Conservation (phyloP, 1,284 basidiomycete genomes). For the Hypsizygus ulmarius region DNA sequence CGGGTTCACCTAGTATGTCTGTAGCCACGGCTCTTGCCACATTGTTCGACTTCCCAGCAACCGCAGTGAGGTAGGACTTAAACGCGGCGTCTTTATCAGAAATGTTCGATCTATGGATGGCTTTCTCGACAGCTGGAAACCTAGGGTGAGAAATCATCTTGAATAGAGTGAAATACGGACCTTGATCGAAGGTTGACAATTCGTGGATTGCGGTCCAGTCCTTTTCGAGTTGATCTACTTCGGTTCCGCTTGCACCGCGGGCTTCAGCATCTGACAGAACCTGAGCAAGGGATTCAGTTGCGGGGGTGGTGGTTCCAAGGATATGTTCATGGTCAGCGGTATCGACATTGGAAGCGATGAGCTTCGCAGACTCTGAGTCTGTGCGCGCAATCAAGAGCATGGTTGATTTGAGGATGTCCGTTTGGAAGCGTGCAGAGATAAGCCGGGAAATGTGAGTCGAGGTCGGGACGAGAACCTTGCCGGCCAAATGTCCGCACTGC, state of each 20-base stretch:
- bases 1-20: constrained; percentile 64
- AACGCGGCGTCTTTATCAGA: constrained; percentile 57
- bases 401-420: constrained; percentile 83
- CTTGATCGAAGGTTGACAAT: constrained; percentile 83
- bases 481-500: constrained; percentile 88
- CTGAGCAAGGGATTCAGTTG: constrained; percentile 67
- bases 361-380: constrained; percentile 87
- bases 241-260: constrained; percentile 62
- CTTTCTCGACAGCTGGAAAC: constrained; percentile 56
- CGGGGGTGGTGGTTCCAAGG: constrained; percentile 59
- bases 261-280: constrained; percentile 73
- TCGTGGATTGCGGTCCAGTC: constrained; percentile 75
- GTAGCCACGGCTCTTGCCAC: constrained; percentile 74
- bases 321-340: constrained; percentile 79
- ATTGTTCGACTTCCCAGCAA: constrained; percentile 68
- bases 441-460: constrained; percentile 85
- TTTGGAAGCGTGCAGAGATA: constrained; percentile 81
- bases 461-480: constrained; percentile 89
- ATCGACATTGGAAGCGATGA: constrained; percentile 85
- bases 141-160: constrained; percentile 5
- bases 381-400: constrained; percentile 91
- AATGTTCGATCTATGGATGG: constrained; percentile 49
- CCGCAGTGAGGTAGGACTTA: constrained; percentile 58
- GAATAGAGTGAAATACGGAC: constrained; percentile 35
- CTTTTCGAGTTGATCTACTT: constrained; percentile 75